These are phyloP conservation scores for Auricularia heimuer DNA, from an alignment of 768 basidiomycete species.

Conservation along the genomic window DNA sequence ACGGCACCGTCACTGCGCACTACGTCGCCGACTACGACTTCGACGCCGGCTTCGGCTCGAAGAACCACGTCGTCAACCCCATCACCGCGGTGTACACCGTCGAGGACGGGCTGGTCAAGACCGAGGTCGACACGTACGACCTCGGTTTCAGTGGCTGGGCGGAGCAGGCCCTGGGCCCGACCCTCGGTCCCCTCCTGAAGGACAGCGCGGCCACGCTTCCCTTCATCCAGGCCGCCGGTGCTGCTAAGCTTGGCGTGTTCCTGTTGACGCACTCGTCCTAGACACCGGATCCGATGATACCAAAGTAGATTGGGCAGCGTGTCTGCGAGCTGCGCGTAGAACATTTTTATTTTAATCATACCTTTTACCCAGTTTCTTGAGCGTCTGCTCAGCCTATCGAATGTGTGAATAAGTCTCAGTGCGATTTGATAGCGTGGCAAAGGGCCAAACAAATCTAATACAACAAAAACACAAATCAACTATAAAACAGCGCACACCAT, in stretches of 20 bases:
- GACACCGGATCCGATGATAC: neutral
- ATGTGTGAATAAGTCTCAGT: no score
- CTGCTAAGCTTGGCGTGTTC: neutral
- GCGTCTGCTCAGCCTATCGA: no score
- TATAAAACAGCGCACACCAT: no score
- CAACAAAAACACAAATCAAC: no score
- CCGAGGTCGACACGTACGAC: neutral
- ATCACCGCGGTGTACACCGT: neutral
- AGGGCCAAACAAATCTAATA: no score
- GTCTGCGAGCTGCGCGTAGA: no score
- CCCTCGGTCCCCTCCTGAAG: neutral
- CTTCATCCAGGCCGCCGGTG: neutral
- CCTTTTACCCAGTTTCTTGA: no score
- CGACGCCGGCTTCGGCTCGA: neutral
- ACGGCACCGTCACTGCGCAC: neutral
- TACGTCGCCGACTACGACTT: neutral
- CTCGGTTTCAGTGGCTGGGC: neutral
- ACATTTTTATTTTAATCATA: no score
- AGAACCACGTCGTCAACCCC: conserved; percentile 1
- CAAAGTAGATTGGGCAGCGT: no score
- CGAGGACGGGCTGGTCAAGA: neutral
- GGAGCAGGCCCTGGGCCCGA: neutral
- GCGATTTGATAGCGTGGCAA: no score
- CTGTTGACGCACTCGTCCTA: neutral
- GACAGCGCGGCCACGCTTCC: neutral